A percentile compares a stretch with the other conserved stretches of the same genome.
Evolutionary conservation across 805 yeast genomes (phyloP).

Genomic region (Wickerhamiella lipophila): DNA sequence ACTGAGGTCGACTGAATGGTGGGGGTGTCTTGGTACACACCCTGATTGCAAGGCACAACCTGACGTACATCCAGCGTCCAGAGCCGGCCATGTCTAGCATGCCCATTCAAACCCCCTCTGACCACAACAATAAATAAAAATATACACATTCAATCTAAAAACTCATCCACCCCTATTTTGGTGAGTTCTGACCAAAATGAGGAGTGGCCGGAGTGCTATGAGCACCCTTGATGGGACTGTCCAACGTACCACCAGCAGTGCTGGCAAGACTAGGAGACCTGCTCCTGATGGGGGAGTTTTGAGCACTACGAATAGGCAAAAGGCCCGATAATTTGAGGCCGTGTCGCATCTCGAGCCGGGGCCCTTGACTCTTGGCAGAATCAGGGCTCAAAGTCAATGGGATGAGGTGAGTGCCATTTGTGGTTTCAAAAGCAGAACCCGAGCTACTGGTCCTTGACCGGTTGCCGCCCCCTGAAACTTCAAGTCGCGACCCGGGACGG

Average conservation of each 20-base stretch:
- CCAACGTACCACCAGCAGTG: not conserved
- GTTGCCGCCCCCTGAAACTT: not conserved
- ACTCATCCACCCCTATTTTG: not conserved
- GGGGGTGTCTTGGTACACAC: too few relatives aligned
- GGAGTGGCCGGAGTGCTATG: not conserved
- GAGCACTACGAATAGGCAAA: slow-evolving; percentile 2
- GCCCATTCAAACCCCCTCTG: too few relatives aligned
- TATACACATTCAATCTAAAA: too few relatives aligned
- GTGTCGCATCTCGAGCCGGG: not conserved
- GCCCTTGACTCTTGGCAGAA: not conserved
- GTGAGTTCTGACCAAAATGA: not conserved
- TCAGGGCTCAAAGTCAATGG: slow-evolving; percentile 9
- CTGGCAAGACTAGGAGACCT: not conserved
- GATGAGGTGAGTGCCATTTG: slow-evolving; percentile 2
- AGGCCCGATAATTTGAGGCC: not conserved
- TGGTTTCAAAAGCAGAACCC: slow-evolving; percentile 6
- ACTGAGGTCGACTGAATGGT: too few relatives aligned
- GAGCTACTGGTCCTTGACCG: slow-evolving; percentile 3
- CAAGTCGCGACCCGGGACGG: not conserved
- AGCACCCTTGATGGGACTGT: not conserved
- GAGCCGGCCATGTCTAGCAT: too few relatives aligned
- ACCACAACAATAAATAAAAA: not conserved
- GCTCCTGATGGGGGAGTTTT: not conserved
- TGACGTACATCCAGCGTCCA: too few relatives aligned
- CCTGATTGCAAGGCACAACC: too few relatives aligned